Evolutionary conservation across 805 yeast genomes (phyloP).

Genomic region (Lachancea nothofagi): DNA sequence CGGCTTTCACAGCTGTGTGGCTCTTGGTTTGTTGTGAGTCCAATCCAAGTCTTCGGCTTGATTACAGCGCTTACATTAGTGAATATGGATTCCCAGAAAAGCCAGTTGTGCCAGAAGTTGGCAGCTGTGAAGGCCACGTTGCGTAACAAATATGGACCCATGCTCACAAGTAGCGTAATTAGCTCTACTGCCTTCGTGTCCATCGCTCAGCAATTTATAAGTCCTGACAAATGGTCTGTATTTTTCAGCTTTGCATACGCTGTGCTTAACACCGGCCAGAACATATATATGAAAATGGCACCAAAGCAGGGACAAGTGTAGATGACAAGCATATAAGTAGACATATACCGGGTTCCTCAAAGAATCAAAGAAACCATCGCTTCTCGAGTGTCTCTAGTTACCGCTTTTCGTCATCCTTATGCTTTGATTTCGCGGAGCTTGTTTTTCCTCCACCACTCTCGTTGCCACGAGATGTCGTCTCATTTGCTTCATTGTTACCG

Average conservation of each 20-base stretch:
- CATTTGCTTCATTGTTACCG: background rate
- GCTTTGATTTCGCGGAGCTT: too few relatives aligned
- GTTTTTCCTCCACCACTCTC: too few relatives aligned
- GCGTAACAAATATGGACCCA: slow-evolving; percentile 11
- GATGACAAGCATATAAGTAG: too few relatives aligned
- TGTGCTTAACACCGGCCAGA: slow-evolving; percentile 19
- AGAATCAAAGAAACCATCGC: too few relatives aligned
- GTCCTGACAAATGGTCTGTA: slow-evolving; percentile 23
- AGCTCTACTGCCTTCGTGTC: slow-evolving; percentile 20
- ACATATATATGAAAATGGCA: slow-evolving; percentile 18
- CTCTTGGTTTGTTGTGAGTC: slow-evolving; percentile 19
- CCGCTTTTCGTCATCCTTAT: too few relatives aligned
- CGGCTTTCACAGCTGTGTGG: slow-evolving; percentile 18
- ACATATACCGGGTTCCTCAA: too few relatives aligned
- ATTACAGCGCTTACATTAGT: slow-evolving; percentile 17
- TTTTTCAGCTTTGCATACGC: slow-evolving; percentile 25
- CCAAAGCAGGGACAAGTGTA: background rate
- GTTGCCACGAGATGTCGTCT: too few relatives aligned
- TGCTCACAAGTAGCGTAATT: slow-evolving; percentile 19
- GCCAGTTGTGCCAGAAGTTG: background rate
- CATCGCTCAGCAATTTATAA: slow-evolving; percentile 19
- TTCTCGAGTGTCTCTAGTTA: too few relatives aligned
- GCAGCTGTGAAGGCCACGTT: slow-evolving; percentile 8
- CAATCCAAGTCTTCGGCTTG: slow-evolving; percentile 20
- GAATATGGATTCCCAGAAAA: slow-evolving; percentile 8